Evolutionary conservation across 768 basidiomycete genomes (phyloP).

Genomic region (Pleurotus sapidus): DNA sequence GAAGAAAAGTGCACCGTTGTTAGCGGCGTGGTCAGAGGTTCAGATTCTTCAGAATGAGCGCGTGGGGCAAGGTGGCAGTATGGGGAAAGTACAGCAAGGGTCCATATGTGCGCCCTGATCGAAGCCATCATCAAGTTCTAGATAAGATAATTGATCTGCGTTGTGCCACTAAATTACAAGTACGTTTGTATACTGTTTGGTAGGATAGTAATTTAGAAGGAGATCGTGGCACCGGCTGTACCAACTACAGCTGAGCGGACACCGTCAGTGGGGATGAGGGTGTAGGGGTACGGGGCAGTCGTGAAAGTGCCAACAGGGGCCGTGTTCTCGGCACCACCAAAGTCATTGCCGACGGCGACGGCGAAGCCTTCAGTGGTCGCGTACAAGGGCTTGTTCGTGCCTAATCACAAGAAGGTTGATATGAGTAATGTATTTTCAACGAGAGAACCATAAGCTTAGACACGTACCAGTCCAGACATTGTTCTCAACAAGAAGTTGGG

Average conservation of each 20-base stretch:
- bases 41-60: neutral
- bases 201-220: conserved; percentile 17
- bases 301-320: conserved; percentile 31
- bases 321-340: conserved; percentile 28
- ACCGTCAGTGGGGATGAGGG: conserved; percentile 21
- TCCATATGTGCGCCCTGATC: too few species aligned
- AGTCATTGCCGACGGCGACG: conserved; percentile 35
- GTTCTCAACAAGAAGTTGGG: conserved; percentile 45
- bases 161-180: too few species aligned
- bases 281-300: conserved; percentile 31
- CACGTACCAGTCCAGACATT: conserved; percentile 39
- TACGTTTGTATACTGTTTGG: too few species aligned
- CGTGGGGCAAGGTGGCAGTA: neutral
- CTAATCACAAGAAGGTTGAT: conserved; percentile 1
- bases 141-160: too few species aligned
- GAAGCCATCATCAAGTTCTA: too few species aligned
- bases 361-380: conserved; percentile 36
- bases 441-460: neutral
- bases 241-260: conserved; percentile 24
- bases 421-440: neutral
- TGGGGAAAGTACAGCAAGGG: too few species aligned
- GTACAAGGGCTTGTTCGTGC: conserved; percentile 36
- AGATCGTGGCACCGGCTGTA: conserved; percentile 27
- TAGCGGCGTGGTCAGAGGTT: neutral
- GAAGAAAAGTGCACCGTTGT: neutral